Conservation (phyloP, 805 yeast genomes). For the Candida gorgasii region DNA sequence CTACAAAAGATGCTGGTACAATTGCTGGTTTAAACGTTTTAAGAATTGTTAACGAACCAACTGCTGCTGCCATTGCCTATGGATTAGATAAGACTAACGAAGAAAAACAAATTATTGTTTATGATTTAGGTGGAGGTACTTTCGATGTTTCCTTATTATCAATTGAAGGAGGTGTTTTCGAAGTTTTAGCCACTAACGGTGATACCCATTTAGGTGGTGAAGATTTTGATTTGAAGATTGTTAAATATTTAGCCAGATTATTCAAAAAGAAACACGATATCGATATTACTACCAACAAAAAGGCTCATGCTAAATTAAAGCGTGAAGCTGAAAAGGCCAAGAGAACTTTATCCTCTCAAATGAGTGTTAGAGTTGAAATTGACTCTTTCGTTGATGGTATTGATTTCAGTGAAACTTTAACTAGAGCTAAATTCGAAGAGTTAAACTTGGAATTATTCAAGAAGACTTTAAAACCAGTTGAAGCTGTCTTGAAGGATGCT, state of each 20-base stretch:
- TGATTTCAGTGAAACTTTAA: slow-evolving; percentile 47
- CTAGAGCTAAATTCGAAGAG: slow-evolving; percentile 52
- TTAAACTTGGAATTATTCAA: slow-evolving; percentile 46
- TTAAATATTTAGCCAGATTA: slow-evolving; percentile 41
- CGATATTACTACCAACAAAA: slow-evolving; percentile 41
- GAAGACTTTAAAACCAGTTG: slow-evolving; percentile 49
- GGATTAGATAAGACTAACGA: slow-evolving; percentile 60
- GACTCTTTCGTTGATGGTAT: slow-evolving; percentile 51
- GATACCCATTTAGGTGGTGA: slow-evolving; percentile 55
- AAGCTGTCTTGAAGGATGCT: slow-evolving; percentile 47
- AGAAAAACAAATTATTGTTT: slow-evolving; percentile 48
- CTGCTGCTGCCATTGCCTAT: slow-evolving; percentile 77
- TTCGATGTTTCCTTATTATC: slow-evolving; percentile 80
- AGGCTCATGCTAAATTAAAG: slow-evolving; percentile 48
- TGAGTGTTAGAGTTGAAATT: slow-evolving; percentile 54
- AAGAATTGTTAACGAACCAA: slow-evolving; percentile 93
- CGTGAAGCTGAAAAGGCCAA: slow-evolving; percentile 52
- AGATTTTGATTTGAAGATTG: slow-evolving; percentile 48
- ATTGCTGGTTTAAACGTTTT: slow-evolving; percentile 94
- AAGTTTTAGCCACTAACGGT: slow-evolving; percentile 51
- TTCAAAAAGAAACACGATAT: slow-evolving; percentile 48
- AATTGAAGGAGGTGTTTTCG: slow-evolving; percentile 50
- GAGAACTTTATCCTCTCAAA: slow-evolving; percentile 49
- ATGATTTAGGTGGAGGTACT: slow-evolving; percentile 54
- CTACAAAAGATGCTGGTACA: slow-evolving; percentile 96